Evolutionary conservation across 441 rosid genomes (phyloP).

Genomic region (Populus trichocarpa): DNA sequence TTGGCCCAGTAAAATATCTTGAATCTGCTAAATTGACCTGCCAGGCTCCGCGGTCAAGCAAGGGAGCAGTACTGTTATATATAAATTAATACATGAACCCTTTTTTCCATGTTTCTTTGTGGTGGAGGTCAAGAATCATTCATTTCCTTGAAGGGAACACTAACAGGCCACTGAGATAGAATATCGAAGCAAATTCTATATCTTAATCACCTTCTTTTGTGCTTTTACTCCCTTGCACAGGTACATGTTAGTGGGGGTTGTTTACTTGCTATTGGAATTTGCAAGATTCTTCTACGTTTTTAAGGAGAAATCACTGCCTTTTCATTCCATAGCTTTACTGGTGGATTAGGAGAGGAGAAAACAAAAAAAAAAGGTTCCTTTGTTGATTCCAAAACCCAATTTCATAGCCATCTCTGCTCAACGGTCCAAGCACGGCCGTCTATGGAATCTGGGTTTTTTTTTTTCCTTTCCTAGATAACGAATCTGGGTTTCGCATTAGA

Average conservation of each 20-base stretch:
- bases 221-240: too few species aligned
- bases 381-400: constrained; percentile 26
- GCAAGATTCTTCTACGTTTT: constrained; percentile 24
- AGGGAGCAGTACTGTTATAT: background rate
- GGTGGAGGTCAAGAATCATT: constrained; percentile 11
- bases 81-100: background rate
- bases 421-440: constrained; percentile 15
- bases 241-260: background rate
- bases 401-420: constrained; percentile 3
- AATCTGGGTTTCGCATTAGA: background rate
- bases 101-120: background rate
- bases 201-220: background rate
- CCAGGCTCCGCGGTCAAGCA: background rate
- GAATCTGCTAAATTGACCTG: constrained; percentile 9
- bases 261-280: background rate
- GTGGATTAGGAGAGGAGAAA: constrained; percentile 12
- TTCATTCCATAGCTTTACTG: background rate
- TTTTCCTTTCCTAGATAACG: too few species aligned
- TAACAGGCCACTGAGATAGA: constrained; percentile 25
- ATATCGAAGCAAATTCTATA: background rate
- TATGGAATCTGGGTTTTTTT: background rate
- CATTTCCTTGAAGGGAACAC: background rate
- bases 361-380: background rate
- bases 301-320: constrained; percentile 22
- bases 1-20: background rate